phyloP scores from a whole-genome alignment of 768 basidiomycete species.

The Multifurca ochricompacta region DNA sequence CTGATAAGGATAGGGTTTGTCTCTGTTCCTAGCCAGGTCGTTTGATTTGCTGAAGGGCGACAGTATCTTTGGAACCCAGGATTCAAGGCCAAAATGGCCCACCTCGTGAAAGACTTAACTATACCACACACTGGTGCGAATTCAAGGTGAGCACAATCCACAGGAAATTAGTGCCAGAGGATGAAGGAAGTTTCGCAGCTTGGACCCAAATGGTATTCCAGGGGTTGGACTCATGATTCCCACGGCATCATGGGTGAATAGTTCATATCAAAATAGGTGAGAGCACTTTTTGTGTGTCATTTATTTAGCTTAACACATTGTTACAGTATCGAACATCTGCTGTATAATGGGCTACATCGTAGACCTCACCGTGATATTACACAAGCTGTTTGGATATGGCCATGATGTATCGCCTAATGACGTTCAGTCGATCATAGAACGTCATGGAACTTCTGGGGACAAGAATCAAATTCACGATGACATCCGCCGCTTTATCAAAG shows the following conservation, averaged over 20 bases:
- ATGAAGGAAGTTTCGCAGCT: not conserved
- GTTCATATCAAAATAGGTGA: not conserved
- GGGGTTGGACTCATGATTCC: not conserved
- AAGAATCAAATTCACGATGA: not conserved
- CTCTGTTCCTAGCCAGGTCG: too few species aligned
- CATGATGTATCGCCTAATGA: not conserved
- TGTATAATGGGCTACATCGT: slow-evolving; percentile 8
- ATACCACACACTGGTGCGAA: too few species aligned
- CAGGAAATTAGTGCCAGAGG: not conserved
- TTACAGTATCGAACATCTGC: not conserved
- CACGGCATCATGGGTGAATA: not conserved
- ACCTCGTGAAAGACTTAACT: not conserved
- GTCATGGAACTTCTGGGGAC: not conserved
- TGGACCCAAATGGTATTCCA: not conserved
- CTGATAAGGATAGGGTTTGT: not conserved
- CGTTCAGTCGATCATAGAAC: not conserved
- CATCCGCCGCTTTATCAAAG: not conserved
- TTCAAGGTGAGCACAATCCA: not conserved
- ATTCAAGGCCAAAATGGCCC: not conserved
- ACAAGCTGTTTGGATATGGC: not conserved
- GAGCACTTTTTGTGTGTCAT: not conserved
- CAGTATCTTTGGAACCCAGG: slow-evolving; percentile 1
- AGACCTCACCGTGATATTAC: not conserved
- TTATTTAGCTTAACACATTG: not conserved
- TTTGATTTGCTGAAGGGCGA: not conserved